A percentile compares a stretch with the other conserved stretches of the same genome.
phyloP scores from a whole-genome alignment of 2,329 filamentous ascomycete species.

The Orbilia oligospora region DNA sequence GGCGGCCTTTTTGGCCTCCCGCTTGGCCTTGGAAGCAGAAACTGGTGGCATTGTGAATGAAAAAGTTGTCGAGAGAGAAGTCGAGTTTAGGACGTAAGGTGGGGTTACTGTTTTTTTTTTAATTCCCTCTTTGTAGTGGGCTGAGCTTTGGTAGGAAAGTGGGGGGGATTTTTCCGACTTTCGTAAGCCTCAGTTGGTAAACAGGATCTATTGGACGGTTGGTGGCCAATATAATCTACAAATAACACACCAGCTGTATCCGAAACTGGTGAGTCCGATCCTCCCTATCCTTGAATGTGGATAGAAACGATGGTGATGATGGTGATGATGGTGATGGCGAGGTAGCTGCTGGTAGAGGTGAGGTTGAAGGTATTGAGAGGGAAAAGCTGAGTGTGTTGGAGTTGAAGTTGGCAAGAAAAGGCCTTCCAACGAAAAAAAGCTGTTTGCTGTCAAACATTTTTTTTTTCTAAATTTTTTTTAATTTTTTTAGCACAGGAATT shows the following conservation, averaged over 20 bases:
- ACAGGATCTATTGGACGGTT: neutral
- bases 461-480: constrained; percentile 1
- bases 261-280: constrained; percentile 3
- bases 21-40: constrained; percentile 79
- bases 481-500: constrained; percentile 7
- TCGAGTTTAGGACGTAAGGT: constrained; percentile 12
- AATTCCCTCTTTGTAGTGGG: constrained; percentile 7
- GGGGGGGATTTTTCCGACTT: constrained; percentile 37
- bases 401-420: constrained; percentile 23
- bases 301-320: constrained; percentile 15
- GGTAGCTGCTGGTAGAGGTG: constrained; percentile 8
- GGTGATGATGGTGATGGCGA: neutral
- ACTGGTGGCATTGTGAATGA: constrained; percentile 71
- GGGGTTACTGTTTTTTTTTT: constrained; percentile 3
- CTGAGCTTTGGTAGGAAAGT: constrained; percentile 41
- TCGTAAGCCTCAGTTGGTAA: constrained; percentile 26
- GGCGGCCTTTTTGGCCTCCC: constrained; percentile 71
- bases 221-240: constrained; percentile 4
- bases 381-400: constrained; percentile 9
- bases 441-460: constrained; percentile 45
- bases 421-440: constrained; percentile 27
- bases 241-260: constrained; percentile 6
- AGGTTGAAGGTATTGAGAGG: constrained; percentile 8
- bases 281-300: neutral
- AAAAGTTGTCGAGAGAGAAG: neutral